These are phyloP conservation scores for Litchi chinensis DNA, from an alignment of 345 rosid species.

Conservation along the genomic window DNA sequence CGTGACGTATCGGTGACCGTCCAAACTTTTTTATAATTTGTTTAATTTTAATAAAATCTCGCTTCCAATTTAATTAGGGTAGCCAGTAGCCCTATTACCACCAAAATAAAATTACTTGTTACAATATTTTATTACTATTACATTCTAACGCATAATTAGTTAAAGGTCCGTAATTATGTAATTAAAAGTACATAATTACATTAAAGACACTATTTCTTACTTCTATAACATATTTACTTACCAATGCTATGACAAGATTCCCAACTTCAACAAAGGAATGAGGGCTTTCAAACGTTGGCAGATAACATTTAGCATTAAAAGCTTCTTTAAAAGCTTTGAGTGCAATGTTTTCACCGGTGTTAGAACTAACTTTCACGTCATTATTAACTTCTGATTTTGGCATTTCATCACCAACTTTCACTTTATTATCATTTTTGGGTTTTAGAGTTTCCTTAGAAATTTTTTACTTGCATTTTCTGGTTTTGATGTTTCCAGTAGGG, in stretches of 20 bases:
- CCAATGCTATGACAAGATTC: slow-evolving; percentile 98
- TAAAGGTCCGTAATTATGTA: too few relatives aligned
- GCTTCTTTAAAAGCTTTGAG: slow-evolving; percentile 81
- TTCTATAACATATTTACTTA: slow-evolving; percentile 37
- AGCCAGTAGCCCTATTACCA: too few relatives aligned
- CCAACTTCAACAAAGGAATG: slow-evolving; percentile 90
- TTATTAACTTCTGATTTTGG: slow-evolving; percentile 39
- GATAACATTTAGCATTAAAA: slow-evolving; percentile 79
- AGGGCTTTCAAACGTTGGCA: slow-evolving; percentile 54
- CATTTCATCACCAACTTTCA: slow-evolving; percentile 39
- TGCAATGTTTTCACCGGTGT: slow-evolving; percentile 52
- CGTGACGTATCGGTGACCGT: slow-evolving; percentile 20
- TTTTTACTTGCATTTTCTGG: slow-evolving; percentile 56
- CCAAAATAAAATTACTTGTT: too few relatives aligned
- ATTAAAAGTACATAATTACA: too few relatives aligned
- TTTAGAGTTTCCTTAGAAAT: slow-evolving; percentile 39
- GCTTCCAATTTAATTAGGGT: not conserved
- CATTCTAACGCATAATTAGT: too few relatives aligned
- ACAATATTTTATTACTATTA: too few relatives aligned
- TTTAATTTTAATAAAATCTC: not conserved
- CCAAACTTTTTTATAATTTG: not conserved
- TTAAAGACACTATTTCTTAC: not conserved
- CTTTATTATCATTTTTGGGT: slow-evolving; percentile 39
- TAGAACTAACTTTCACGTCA: slow-evolving; percentile 44
- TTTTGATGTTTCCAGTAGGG: slow-evolving; percentile 51